These are phyloP conservation scores for barley (Hordeum vulgare) DNA, from an alignment of 176 grass and related monocot genomes.

Conservation along the genomic window MorexV3_pseudomolecules_assembly NC_058523.1:2944899-2945398, in stretches of 20 bases:
- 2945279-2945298: slow-evolving; percentile 6
- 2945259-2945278: neutral
- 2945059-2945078: slow-evolving; percentile 78
- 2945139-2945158: slow-evolving; percentile 88
- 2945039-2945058: slow-evolving; percentile 80
- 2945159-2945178: slow-evolving; percentile 99
- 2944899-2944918: neutral
- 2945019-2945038: slow-evolving; percentile 62
- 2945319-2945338: slow-evolving; percentile 57
- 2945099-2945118: slow-evolving; percentile 80
- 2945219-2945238: slow-evolving; percentile 48
- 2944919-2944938: neutral
- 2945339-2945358: slow-evolving; percentile 54
- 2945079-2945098: slow-evolving; percentile 52
- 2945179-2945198: slow-evolving; percentile 73
- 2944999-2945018: slow-evolving; percentile 57
- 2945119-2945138: slow-evolving; percentile 82
- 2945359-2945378: slow-evolving; percentile 92
- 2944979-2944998: slow-evolving; percentile 26
- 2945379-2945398: slow-evolving; percentile 57
- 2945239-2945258: neutral
- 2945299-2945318: slow-evolving; percentile 20
- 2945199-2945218: slow-evolving; percentile 54
- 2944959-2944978: neutral
- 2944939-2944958: neutral